These are phyloP conservation scores for Candida michaelii DNA, from an alignment of 805 yeast genomes.

Conservation along the genomic window DNA sequence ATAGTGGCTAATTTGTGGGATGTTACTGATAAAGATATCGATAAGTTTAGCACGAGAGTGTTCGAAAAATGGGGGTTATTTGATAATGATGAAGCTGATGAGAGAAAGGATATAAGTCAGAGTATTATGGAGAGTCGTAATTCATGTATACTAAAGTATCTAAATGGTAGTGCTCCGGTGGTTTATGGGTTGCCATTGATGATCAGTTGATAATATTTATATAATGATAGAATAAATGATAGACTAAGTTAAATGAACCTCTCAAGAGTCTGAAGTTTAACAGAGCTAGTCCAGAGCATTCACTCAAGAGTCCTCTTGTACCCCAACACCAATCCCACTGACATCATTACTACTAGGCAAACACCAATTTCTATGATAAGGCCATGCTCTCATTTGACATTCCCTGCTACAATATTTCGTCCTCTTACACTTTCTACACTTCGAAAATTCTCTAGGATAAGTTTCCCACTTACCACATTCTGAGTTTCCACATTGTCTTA, in stretches of 20 bases:
- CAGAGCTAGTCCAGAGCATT: too few species aligned
- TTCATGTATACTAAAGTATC: constrained; percentile 63
- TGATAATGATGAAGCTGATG: constrained; percentile 6
- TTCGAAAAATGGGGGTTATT: constrained; percentile 68
- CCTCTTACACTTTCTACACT: constrained; percentile 90
- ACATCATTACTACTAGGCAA: constrained; percentile 37
- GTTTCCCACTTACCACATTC: constrained; percentile 95
- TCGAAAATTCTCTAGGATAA: constrained; percentile 87
- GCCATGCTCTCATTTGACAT: constrained; percentile 92
- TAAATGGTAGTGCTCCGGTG: constrained; percentile 93
- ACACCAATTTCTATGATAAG: constrained; percentile 94
- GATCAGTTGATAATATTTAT: neutral
- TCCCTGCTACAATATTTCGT: constrained; percentile 93
- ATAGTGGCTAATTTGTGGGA: constrained; percentile 91
- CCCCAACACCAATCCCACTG: constrained; percentile 2
- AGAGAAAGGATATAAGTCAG: constrained; percentile 37
- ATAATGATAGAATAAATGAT: too few species aligned
- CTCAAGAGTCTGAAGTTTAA: too few species aligned
- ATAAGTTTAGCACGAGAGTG: constrained; percentile 63
- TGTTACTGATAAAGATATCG: constrained; percentile 95
- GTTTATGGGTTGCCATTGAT: constrained; percentile 82
- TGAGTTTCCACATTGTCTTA: constrained; percentile 91
- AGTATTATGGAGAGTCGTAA: constrained; percentile 67
- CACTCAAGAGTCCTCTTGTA: neutral
- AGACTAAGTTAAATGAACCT: too few species aligned